Evolutionary conservation across 2,329 filamentous ascomycete species (phyloP).

Genomic region (Diaporthe vaccinii): DNA sequence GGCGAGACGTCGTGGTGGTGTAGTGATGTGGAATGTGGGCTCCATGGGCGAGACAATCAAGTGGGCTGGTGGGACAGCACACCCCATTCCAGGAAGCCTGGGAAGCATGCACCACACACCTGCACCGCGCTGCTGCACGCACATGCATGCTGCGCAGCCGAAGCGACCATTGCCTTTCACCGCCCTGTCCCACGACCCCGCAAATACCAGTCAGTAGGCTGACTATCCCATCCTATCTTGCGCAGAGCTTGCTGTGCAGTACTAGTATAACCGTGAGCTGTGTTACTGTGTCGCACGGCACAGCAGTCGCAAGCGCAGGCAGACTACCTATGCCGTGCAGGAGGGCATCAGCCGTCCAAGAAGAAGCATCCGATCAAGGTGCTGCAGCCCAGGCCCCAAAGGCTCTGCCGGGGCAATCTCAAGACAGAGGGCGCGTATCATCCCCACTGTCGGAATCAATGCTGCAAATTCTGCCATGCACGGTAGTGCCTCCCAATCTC

Average conservation of each 20-base stretch:
- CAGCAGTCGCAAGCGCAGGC: neutral
- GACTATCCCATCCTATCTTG: slow-evolving; percentile 15
- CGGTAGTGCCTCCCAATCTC: slow-evolving; percentile 11
- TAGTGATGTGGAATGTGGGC: neutral
- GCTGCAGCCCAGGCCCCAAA: neutral
- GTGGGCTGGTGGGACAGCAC: slow-evolving; percentile 24
- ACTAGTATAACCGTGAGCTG: neutral
- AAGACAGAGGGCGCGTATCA: slow-evolving; percentile 10
- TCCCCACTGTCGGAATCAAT: slow-evolving; percentile 28
- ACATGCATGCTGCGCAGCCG: slow-evolving; percentile 32
- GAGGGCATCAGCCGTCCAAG: neutral
- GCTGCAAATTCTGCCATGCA: slow-evolving; percentile 31
- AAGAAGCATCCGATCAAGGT: slow-evolving; percentile 4
- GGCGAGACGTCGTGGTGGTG: neutral
- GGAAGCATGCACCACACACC: slow-evolving; percentile 27
- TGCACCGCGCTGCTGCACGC: slow-evolving; percentile 35
- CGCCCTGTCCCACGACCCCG: slow-evolving; percentile 32
- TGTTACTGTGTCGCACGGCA: slow-evolving; percentile 22
- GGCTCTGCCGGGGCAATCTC: slow-evolving; percentile 10
- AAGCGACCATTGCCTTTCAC: slow-evolving; percentile 35
- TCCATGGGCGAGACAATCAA: slow-evolving; percentile 10
- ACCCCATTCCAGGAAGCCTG: slow-evolving; percentile 15
- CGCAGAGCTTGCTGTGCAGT: slow-evolving; percentile 4
- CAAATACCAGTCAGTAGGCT: slow-evolving; percentile 8
- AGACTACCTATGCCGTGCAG: slow-evolving; percentile 19